phyloP scores from a whole-genome alignment of 495 filamentous ascomycete genomes.

The Aspergillus asperescens region DNA sequence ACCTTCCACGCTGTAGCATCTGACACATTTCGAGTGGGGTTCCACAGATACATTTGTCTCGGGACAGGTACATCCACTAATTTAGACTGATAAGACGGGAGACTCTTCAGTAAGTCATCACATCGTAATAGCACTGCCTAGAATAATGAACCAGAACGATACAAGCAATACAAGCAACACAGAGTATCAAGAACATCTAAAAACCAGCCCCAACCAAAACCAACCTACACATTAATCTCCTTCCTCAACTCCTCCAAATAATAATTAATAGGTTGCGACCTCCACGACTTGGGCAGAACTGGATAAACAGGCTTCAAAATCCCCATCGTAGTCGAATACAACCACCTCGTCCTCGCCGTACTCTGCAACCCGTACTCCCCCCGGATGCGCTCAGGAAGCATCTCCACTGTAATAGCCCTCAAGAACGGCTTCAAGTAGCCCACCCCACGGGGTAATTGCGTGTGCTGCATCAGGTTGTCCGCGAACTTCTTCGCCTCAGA shows the following conservation, averaged over 20 bases:
- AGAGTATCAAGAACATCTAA: conserved; percentile 4
- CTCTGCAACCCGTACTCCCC: conserved; percentile 39
- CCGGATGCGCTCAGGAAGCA: conserved; percentile 35
- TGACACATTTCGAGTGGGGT: too few species aligned
- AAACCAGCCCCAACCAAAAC: background rate
- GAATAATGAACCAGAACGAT: background rate
- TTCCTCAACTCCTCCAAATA: conserved; percentile 29
- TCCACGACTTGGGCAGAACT: conserved; percentile 29
- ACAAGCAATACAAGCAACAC: too few species aligned
- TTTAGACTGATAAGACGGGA: too few species aligned
- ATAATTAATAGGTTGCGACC: conserved; percentile 29
- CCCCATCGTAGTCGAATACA: conserved; percentile 37
- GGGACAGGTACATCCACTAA: background rate
- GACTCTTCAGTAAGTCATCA: background rate
- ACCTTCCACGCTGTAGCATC: too few species aligned
- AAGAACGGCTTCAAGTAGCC: conserved; percentile 33
- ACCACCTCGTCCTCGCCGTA: conserved; percentile 24
- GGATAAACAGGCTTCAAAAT: conserved; percentile 37
- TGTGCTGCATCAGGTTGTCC: conserved; percentile 24
- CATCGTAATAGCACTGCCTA: background rate
- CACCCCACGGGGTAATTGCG: conserved; percentile 33
- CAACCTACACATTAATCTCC: conserved; percentile 27
- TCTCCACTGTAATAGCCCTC: conserved; percentile 34
- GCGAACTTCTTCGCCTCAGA: conserved; percentile 32
- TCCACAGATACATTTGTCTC: background rate